These are phyloP conservation scores for Xylaria cubensis DNA, from an alignment of 495 filamentous ascomycete species.

Conservation along the genomic window DNA sequence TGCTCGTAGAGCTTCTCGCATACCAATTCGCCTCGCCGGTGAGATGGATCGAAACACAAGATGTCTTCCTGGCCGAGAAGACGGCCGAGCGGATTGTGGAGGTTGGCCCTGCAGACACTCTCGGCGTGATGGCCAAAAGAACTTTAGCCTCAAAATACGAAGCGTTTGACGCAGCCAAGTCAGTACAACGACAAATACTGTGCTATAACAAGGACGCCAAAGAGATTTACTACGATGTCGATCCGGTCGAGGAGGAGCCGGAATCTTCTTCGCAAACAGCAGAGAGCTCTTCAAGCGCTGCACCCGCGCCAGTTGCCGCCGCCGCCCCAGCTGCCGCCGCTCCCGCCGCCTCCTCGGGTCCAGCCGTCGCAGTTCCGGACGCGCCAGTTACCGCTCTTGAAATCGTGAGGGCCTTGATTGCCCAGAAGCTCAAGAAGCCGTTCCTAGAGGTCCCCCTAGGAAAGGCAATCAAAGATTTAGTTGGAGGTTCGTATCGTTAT, in stretches of 20 bases:
- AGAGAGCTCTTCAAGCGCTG: slow-evolving; percentile 46
- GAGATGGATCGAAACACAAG: slow-evolving; percentile 99
- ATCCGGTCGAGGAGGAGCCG: slow-evolving; percentile 90
- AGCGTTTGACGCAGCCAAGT: slow-evolving; percentile 96
- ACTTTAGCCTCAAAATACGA: slow-evolving; percentile 98
- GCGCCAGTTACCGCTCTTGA: slow-evolving; percentile 86
- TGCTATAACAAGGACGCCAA: slow-evolving; percentile 99
- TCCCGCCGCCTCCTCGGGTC: slow-evolving; percentile 75
- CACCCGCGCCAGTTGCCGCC: slow-evolving; percentile 59
- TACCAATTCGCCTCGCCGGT: slow-evolving; percentile 99
- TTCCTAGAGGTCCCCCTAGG: slow-evolving; percentile 86
- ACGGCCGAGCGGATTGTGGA: slow-evolving; percentile 96
- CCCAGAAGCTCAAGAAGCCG: slow-evolving; percentile 98
- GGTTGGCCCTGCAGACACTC: slow-evolving; percentile 96
- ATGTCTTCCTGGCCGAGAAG: slow-evolving; percentile 97
- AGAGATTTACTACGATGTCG: slow-evolving; percentile 99
- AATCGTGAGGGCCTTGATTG: slow-evolving; percentile 86
- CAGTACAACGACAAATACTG: slow-evolving; percentile 93
- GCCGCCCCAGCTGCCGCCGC: slow-evolving; percentile 62
- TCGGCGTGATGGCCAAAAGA: slow-evolving; percentile 96
- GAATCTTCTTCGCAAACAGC: slow-evolving; percentile 60
- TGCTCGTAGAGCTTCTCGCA: slow-evolving; percentile 96
- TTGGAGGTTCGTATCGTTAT: slow-evolving; percentile 76
- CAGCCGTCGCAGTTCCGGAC: slow-evolving; percentile 88
- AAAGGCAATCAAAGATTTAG: slow-evolving; percentile 98